These are phyloP conservation scores for Trapa incisa DNA, from an alignment of 345 rosid species.

Conservation along the genomic window DNA sequence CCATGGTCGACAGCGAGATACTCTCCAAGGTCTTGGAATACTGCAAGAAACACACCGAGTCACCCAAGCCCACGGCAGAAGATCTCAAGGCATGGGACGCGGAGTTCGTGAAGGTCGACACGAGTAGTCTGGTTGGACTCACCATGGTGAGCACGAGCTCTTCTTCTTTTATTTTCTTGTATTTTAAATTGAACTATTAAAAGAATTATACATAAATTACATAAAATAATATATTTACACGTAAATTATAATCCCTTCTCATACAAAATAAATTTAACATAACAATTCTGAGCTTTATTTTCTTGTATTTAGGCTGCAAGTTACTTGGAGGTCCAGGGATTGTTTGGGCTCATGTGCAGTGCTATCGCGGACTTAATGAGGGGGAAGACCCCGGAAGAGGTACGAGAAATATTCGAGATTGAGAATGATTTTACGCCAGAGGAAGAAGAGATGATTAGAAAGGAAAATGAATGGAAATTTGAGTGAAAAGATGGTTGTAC, in stretches of 20 bases:
- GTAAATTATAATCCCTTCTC: too few species aligned
- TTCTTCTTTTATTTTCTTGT: too few species aligned
- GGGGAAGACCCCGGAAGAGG: slow-evolving; percentile 33
- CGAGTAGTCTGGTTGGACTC: slow-evolving; percentile 1
- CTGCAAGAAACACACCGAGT: slow-evolving; percentile 54
- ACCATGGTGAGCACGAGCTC: too few species aligned
- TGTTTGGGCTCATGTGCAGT: slow-evolving; percentile 40
- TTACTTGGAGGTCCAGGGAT: slow-evolving; percentile 29
- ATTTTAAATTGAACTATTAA: too few species aligned
- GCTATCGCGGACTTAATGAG: slow-evolving; percentile 41
- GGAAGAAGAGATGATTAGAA: slow-evolving; percentile 48
- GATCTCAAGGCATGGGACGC: slow-evolving; percentile 41
- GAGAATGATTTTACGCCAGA: slow-evolving; percentile 42
- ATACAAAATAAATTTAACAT: background rate
- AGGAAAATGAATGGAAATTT: slow-evolving; percentile 59
- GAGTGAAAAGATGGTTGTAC: slow-evolving; percentile 5
- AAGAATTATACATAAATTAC: too few species aligned
- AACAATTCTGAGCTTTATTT: slow-evolving; percentile 34
- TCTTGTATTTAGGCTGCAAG: slow-evolving; percentile 33
- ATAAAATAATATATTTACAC: too few species aligned
- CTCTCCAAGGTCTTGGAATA: slow-evolving; percentile 67
- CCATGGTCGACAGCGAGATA: slow-evolving; percentile 58
- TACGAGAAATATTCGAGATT: slow-evolving; percentile 43
- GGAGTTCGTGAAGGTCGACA: slow-evolving; percentile 30
- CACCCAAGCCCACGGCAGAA: slow-evolving; percentile 14